phyloP scores from a whole-genome alignment of 495 filamentous ascomycete species.

The Penicillium atrosanguineum region DNA sequence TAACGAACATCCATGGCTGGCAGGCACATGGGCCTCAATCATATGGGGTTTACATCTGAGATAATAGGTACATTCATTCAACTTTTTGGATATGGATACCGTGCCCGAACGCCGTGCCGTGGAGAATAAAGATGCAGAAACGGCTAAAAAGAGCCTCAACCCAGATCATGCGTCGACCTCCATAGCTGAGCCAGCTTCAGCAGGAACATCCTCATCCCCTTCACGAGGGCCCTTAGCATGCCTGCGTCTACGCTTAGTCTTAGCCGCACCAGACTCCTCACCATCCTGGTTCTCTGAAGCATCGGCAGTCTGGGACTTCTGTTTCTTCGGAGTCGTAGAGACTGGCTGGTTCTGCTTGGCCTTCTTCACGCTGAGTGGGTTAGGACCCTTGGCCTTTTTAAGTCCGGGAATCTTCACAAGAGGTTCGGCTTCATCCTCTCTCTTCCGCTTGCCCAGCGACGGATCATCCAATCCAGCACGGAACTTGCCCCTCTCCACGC shows the following conservation, averaged over 20 bases:
- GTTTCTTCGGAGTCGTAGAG: slow-evolving; percentile 17
- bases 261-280: slow-evolving; percentile 18
- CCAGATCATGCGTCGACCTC: slow-evolving; percentile 24
- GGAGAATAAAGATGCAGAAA: slow-evolving; percentile 16
- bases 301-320: slow-evolving; percentile 10
- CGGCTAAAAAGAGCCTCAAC: slow-evolving; percentile 20
- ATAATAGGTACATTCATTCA: slow-evolving; percentile 8
- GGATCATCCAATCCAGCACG: slow-evolving; percentile 60
- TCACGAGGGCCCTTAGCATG: slow-evolving; percentile 35
- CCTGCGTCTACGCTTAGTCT: slow-evolving; percentile 48
- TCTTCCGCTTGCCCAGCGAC: slow-evolving; percentile 41
- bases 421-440: slow-evolving; percentile 37
- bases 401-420: slow-evolving; percentile 58
- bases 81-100: slow-evolving; percentile 22
- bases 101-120: slow-evolving; percentile 38
- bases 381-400: slow-evolving; percentile 78
- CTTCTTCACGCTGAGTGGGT: slow-evolving; percentile 90
- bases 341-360: slow-evolving; percentile 49
- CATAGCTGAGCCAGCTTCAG: slow-evolving; percentile 21
- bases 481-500: slow-evolving; percentile 74
- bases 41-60: not conserved
- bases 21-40: not conserved
- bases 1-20: too few relatives aligned
- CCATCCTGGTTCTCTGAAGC: slow-evolving; percentile 18
- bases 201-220: slow-evolving; percentile 16